A percentile compares a stretch with the other conserved stretches of the same genome.
Evolutionary conservation across 495 filamentous ascomycete species (phyloP).

Genomic region (Bacidia gigantensis): DNA sequence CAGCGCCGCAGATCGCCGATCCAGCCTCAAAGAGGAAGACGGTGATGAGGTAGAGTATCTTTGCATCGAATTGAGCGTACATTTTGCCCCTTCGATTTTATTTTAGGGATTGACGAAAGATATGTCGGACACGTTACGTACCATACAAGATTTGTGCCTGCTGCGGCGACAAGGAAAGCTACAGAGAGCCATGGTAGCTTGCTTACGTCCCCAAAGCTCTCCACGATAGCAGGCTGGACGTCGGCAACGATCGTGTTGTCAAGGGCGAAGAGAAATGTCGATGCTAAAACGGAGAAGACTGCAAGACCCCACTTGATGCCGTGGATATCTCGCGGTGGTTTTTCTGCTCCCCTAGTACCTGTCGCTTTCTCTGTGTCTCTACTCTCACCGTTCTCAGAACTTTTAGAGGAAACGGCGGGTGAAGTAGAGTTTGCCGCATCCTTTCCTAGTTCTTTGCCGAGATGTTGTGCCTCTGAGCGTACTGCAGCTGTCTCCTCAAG

Average conservation of each 20-base stretch:
- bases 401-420: background rate
- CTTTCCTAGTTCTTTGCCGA: conserved; percentile 11
- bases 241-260: conserved; percentile 48
- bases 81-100: conserved; percentile 21
- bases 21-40: conserved; percentile 34
- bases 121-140: conserved; percentile 7
- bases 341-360: background rate
- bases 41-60: conserved; percentile 36
- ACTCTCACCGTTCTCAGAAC: conserved; percentile 1
- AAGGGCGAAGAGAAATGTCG: conserved; percentile 37
- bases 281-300: conserved; percentile 35
- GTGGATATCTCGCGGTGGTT: conserved; percentile 7
- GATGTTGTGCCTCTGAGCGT: background rate
- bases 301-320: conserved; percentile 9
- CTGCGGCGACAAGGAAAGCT: conserved; percentile 31
- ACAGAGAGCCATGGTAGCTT: conserved; percentile 39
- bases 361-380: conserved; percentile 1
- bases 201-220: conserved; percentile 31
- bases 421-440: conserved; percentile 3
- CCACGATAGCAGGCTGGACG: conserved; percentile 36
- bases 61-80: conserved; percentile 36
- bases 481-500: background rate
- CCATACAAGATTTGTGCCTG: conserved; percentile 29
- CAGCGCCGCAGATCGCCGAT: conserved; percentile 36
- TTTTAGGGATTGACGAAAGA: background rate